Evolutionary conservation across 1,284 basidiomycete genomes (phyloP).

Genomic region (Cutaneotrichosporon sp.): DNA sequence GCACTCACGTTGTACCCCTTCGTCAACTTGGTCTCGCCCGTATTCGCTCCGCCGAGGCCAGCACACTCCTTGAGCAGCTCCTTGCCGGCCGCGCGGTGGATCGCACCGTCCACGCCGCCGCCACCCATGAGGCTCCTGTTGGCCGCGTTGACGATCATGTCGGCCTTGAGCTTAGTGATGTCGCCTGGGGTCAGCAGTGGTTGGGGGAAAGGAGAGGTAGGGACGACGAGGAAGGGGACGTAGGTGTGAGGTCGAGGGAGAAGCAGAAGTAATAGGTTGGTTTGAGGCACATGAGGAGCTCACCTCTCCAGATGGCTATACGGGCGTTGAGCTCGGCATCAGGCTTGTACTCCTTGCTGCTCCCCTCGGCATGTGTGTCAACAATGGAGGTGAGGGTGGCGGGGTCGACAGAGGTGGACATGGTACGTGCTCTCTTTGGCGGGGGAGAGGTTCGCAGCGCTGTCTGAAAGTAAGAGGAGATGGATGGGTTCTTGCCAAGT

Average conservation of each 20-base stretch:
- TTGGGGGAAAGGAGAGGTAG: background rate
- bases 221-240: background rate
- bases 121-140: constrained; percentile 72
- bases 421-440: constrained; percentile 4
- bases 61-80: constrained; percentile 69
- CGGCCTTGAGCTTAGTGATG: constrained; percentile 49
- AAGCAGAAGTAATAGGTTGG: constrained; percentile 24
- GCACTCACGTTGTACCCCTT: constrained; percentile 46
- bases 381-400: constrained; percentile 36
- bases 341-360: constrained; percentile 2
- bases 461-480: background rate
- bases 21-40: constrained; percentile 63
- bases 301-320: constrained; percentile 45
- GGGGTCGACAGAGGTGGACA: constrained; percentile 13
- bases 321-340: constrained; percentile 34
- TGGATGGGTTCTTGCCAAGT: constrained; percentile 1
- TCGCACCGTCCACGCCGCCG: constrained; percentile 55
- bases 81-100: constrained; percentile 75
- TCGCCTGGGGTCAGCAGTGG: constrained; percentile 25
- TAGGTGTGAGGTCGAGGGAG: too few species aligned
- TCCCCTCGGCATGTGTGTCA: constrained; percentile 17
- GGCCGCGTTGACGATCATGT: constrained; percentile 85
- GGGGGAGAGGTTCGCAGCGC: background rate
- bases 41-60: constrained; percentile 70
- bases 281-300: constrained; percentile 2